Evolutionary conservation across 257 asterid genomes (phyloP).

Genomic region (Ehretia macrophylla): DNA sequence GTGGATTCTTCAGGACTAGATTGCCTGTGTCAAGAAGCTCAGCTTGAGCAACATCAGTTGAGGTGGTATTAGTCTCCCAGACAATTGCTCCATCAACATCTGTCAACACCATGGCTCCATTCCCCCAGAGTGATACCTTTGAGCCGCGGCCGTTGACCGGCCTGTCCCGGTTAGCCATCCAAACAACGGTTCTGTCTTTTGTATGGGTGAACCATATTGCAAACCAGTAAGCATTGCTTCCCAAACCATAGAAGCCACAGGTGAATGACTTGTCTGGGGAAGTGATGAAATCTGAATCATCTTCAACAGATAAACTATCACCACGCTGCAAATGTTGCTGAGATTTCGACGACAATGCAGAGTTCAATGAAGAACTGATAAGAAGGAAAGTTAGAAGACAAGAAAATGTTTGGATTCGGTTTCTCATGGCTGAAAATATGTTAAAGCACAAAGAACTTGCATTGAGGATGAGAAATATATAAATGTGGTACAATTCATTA

Average conservation of each 20-base stretch:
- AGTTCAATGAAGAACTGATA: conserved; percentile 7
- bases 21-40: conserved; percentile 53
- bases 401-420: not conserved
- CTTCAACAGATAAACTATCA: conserved; percentile 40
- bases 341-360: conserved; percentile 24
- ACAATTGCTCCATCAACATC: conserved; percentile 29
- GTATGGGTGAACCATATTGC: conserved; percentile 73
- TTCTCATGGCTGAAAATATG: conserved; percentile 3
- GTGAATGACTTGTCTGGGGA: conserved; percentile 53
- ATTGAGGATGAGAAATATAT: no score
- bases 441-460: no score
- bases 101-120: conserved; percentile 28
- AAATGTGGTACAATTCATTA: no score
- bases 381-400: conserved; percentile 1
- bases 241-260: conserved; percentile 48
- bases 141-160: conserved; percentile 57
- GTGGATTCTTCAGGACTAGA: conserved; percentile 36
- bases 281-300: conserved; percentile 31
- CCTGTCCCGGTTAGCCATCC: conserved; percentile 59
- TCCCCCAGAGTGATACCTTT: conserved; percentile 12
- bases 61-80: conserved; percentile 28
- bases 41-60: conserved; percentile 19
- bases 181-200: conserved; percentile 46
- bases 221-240: conserved; percentile 56
- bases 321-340: conserved; percentile 26